Base-by-base conservation (phyloP, 2,329 filamentous ascomycete species). In the Aspergillus sp. region DNA sequence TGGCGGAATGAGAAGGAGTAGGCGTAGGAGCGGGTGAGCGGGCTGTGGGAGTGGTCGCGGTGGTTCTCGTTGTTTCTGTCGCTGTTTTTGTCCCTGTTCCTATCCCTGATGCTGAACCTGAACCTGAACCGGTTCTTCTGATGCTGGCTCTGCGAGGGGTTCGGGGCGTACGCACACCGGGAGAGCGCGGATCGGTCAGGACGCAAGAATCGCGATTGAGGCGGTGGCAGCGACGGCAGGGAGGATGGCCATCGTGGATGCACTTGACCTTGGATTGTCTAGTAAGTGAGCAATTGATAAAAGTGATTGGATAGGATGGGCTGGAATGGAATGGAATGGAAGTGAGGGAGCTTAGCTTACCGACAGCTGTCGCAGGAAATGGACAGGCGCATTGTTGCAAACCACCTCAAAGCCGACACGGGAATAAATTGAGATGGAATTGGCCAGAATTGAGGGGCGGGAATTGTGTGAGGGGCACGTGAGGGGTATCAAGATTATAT, bases 231-330 rank as follows among this genome's bases (percentile, higher is more conserved):
- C 74, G 70, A 30, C 66, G 73, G 62, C 74, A 76, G 6, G 74
- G 74, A 2, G 74, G 68, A 4, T 65, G 68, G 17, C 74, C 74
- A 21, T 73, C 69, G 65, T 76, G 74, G 4, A 74, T 55, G 41
- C 74, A 76, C 56, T 76, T 76, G 50, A 76, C 74, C 55, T 76
- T 76, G 23, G 74, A 72, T 62, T 70, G 68, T 13, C 73, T 75
- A 23, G 3, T 36, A 8, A 19, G 28, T 57, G 0, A 30, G 49
- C 28, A 21, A 25, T 13, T 36, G 12, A 13, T 36, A 1, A 36
- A 13, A 5, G 12, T 30, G 4, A 30, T 12, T 60, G 9, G 60
- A 32, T 50, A 15, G 39, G 48, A 12, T 3, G 8, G n/a, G 3
- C 32, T 12, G 43, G 25, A 36, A 38, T 12, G 43, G 25, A 36